Evolutionary conservation across 176 grass and related monocot species (phyloP).

Genomic region (Secale cereale): DNA sequence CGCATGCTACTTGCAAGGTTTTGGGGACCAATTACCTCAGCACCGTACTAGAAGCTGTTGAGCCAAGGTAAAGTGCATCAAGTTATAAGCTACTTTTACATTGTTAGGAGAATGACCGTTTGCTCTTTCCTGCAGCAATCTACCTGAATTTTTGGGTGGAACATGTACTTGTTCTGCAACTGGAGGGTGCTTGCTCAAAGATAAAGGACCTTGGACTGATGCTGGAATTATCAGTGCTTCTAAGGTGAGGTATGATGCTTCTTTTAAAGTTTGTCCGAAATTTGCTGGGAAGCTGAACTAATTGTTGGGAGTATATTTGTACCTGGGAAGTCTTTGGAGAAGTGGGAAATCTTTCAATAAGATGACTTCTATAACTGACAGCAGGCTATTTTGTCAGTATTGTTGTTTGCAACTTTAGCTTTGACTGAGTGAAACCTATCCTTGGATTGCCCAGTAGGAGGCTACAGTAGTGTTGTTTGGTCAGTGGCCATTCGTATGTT

Average conservation of each 20-base stretch:
- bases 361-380: slow-evolving; percentile 3
- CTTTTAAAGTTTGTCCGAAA: slow-evolving; percentile 19
- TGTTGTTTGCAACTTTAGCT: slow-evolving; percentile 6
- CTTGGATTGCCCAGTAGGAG: not conserved
- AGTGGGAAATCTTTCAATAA: slow-evolving; percentile 41
- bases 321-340: slow-evolving; percentile 48
- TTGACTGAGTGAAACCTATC: not conserved
- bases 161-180: slow-evolving; percentile 66
- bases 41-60: slow-evolving; percentile 68
- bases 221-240: slow-evolving; percentile 47
- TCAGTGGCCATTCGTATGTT: slow-evolving; percentile 7
- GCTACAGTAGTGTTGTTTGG: slow-evolving; percentile 25
- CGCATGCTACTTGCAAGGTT: slow-evolving; percentile 46
- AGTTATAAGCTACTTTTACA: slow-evolving; percentile 1
- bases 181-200: slow-evolving; percentile 81
- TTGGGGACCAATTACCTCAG: slow-evolving; percentile 66
- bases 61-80: slow-evolving; percentile 62
- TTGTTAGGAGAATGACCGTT: slow-evolving; percentile 22
- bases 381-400: slow-evolving; percentile 17
- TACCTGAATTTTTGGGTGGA: slow-evolving; percentile 84
- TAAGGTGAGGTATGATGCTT: slow-evolving; percentile 55
- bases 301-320: slow-evolving; percentile 22
- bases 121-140: slow-evolving; percentile 66
- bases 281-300: slow-evolving; percentile 3
- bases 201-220: slow-evolving; percentile 85